Conservation (phyloP, 257 asterid species). For the Ocimum tenuiflorum region DNA sequence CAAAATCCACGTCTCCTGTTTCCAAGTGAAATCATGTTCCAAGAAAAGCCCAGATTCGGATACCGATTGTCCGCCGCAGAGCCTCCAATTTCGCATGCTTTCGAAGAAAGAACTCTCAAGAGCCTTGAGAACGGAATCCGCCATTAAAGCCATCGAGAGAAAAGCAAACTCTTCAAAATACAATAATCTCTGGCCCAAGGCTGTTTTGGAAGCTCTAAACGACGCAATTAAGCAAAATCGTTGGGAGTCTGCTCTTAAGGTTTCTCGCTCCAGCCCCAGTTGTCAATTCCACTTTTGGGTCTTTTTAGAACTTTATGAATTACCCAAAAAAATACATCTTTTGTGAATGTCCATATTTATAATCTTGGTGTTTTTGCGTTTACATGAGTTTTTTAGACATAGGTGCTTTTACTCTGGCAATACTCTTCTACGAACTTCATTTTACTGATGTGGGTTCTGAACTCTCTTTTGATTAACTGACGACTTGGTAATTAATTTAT, state of each 20-base stretch:
- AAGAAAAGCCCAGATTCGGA: slow-evolving; percentile 28
- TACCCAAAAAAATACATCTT: not conserved
- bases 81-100: slow-evolving; percentile 35
- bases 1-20: slow-evolving; percentile 20
- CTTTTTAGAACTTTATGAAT: not conserved
- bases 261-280: slow-evolving; percentile 14
- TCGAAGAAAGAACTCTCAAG: slow-evolving; percentile 60
- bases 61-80: slow-evolving; percentile 23
- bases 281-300: not conserved
- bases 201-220: slow-evolving; percentile 68
- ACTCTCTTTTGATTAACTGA: not conserved
- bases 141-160: slow-evolving; percentile 52
- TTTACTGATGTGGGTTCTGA: not conserved
- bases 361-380: not conserved
- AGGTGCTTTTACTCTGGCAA: not conserved
- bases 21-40: slow-evolving; percentile 28
- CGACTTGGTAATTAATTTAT: not conserved
- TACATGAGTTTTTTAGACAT: not conserved
- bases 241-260: slow-evolving; percentile 95
- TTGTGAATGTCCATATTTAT: not conserved
- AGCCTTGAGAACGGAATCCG: slow-evolving; percentile 67
- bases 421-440: not conserved
- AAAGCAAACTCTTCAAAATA: slow-evolving; percentile 71
- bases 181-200: slow-evolving; percentile 71
- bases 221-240: slow-evolving; percentile 55